Percentiles rank a stretch among this genome's conserved stretches.
Evolutionary conservation across 495 filamentous ascomycete genomes (phyloP).

Genomic region (Xylaria longipes): DNA sequence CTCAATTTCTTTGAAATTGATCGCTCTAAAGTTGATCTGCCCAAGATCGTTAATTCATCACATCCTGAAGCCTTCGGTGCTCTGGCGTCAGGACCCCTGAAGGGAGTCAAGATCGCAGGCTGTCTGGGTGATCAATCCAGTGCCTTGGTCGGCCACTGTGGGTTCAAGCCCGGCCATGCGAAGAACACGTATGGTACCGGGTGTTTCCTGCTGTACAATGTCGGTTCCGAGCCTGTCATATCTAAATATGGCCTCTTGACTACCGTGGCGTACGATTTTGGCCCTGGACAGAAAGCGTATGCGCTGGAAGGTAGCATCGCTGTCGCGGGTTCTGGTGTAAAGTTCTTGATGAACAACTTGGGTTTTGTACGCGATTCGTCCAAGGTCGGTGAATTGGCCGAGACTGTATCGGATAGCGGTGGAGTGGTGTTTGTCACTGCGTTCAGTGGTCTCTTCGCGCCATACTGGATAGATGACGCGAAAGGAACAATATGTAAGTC

Average conservation of each 20-base stretch:
- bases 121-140: constrained; percentile 93
- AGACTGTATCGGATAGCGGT: constrained; percentile 84
- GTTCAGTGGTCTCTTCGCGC: constrained; percentile 94
- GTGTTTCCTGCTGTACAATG: constrained; percentile 94
- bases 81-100: constrained; percentile 69
- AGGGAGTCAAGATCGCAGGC: constrained; percentile 81
- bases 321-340: constrained; percentile 87
- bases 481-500: constrained; percentile 84
- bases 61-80: constrained; percentile 76
- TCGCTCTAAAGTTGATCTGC: constrained; percentile 74
- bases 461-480: constrained; percentile 98
- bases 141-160: constrained; percentile 90
- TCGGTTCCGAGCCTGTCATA: constrained; percentile 87
- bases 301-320: constrained; percentile 93
- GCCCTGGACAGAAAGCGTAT: constrained; percentile 75
- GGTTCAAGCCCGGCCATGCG: constrained; percentile 82
- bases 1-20: constrained; percentile 86
- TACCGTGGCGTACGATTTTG: constrained; percentile 89
- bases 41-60: constrained; percentile 86
- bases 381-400: constrained; percentile 83
- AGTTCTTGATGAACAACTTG: constrained; percentile 89
- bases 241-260: constrained; percentile 87
- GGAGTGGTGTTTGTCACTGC: constrained; percentile 95
- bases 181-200: constrained; percentile 98
- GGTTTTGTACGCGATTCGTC: constrained; percentile 79